Base-by-base conservation (phyloP, 73 alveolate genomes). In the Paramecium pentaurelia region DNA sequence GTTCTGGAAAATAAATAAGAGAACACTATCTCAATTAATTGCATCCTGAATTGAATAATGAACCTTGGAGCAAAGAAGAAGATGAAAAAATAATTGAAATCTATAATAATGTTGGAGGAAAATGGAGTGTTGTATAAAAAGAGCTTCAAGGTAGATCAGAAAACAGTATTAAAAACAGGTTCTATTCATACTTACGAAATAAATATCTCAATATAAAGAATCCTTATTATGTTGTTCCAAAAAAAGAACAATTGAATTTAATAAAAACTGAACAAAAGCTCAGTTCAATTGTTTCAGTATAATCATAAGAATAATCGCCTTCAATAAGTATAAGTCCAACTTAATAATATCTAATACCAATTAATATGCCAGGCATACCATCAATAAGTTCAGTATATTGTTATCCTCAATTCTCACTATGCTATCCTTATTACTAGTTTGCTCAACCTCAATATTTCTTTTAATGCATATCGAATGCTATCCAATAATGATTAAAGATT, bases 101-200 rank as follows among this genome's bases (percentile, higher is more conserved):
- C 30, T 92, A 92, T 70, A 60, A 92, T 22, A 38, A 37, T 37
- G 59, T 96, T 64, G 99, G 99, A 27, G 97, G 97, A 38, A 98
- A 96, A 93, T 98, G 99, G 99, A 93, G 98, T 83, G 97, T 96
- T 36, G 97, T 97, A 11, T 73, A 98, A 22, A 95, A 95, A 77
- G 94, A 60, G 71, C 96, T 98, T 37, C 94, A 95, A 28, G 99
- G 99, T n/a, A 92, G 99, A 89, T 97, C 99, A 30, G 99, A 98
- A 89, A 98, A 97, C 93, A 94, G 98, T 30, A 97, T 98, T 28
- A 98, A 98, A 84, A 98, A 98, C 77, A 97, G 97, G 84, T 98
- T 97, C 93, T 93, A 93, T 51, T 80, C 94, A n/a, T 89, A 83
- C 58, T 49, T 92, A 22, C 58, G 95, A 36, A 92, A 80, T 44